Percentiles rank a stretch among this genome's conserved stretches.
These are phyloP conservation scores for Acanthamoeba culbertsoni DNA, from an alignment of 208 protist species.

Conservation along the genomic window DNA sequence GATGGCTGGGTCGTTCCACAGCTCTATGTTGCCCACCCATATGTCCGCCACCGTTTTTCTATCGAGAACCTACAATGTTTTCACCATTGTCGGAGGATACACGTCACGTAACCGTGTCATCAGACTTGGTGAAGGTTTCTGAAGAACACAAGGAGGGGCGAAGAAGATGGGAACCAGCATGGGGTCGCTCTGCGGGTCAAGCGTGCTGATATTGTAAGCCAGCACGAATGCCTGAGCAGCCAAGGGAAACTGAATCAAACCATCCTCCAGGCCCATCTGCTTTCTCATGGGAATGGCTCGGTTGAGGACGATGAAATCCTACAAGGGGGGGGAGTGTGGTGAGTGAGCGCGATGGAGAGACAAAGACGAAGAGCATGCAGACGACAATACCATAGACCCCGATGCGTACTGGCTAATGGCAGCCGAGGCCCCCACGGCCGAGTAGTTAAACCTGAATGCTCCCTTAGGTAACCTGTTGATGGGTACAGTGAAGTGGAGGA, in stretches of 20 bases:
- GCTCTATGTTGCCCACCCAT: background rate
- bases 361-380: background rate
- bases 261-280: background rate
- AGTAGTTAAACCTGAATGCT: background rate
- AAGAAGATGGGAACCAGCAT: background rate
- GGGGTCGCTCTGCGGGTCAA: background rate
- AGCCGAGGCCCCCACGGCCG: background rate
- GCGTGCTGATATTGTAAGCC: background rate
- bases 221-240: background rate
- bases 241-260: background rate
- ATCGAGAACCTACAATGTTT: background rate
- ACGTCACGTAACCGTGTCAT: background rate
- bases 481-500: background rate
- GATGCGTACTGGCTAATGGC: background rate
- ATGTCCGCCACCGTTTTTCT: background rate
- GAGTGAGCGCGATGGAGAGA: background rate
- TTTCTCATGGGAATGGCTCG: background rate
- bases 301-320: constrained; percentile 3
- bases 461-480: background rate
- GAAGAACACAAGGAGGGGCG: background rate
- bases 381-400: background rate
- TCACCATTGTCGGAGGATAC: no score
- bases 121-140: background rate
- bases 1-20: background rate
- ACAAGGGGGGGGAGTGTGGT: background rate